A percentile compares a stretch with the other conserved stretches of the same genome.
Conservation (phyloP, 768 basidiomycete genomes). For the Russula sp. region DNA sequence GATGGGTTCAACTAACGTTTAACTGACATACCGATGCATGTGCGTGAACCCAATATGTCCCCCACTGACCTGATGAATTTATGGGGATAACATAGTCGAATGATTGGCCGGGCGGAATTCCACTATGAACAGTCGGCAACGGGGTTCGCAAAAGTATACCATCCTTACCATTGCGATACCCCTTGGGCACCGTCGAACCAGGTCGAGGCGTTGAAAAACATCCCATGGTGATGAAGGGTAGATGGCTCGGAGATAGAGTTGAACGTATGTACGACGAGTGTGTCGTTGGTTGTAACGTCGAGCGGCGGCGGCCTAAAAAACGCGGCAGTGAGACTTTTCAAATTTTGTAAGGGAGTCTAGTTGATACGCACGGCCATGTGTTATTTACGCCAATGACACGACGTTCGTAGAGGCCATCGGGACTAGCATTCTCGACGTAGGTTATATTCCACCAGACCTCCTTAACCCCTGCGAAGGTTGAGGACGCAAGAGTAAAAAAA, state of each 20-base stretch:
- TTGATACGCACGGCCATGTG: constrained; percentile 78
- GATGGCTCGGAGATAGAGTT: constrained; percentile 64
- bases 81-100: constrained; percentile 73
- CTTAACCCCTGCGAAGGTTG: constrained; percentile 54
- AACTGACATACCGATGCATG: constrained; percentile 43
- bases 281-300: constrained; percentile 62
- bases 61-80: constrained; percentile 60
- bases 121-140: constrained; percentile 34
- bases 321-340: neutral
- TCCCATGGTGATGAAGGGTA: constrained; percentile 87
- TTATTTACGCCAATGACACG: constrained; percentile 83
- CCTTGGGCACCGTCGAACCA: constrained; percentile 88
- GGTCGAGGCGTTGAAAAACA: constrained; percentile 82
- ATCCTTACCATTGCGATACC: constrained; percentile 72
- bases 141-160: neutral
- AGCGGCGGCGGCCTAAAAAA: constrained; percentile 71
- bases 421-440: constrained; percentile 70
- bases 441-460: constrained; percentile 91
- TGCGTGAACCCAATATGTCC: constrained; percentile 77
- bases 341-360: neutral
- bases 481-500: constrained; percentile 30
- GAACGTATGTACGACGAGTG: constrained; percentile 65
- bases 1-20: neutral
- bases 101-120: constrained; percentile 64
- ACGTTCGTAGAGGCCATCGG: constrained; percentile 73